Conservation (phyloP, 306 rosid genomes). For the Medicago ruthenica region DNA sequence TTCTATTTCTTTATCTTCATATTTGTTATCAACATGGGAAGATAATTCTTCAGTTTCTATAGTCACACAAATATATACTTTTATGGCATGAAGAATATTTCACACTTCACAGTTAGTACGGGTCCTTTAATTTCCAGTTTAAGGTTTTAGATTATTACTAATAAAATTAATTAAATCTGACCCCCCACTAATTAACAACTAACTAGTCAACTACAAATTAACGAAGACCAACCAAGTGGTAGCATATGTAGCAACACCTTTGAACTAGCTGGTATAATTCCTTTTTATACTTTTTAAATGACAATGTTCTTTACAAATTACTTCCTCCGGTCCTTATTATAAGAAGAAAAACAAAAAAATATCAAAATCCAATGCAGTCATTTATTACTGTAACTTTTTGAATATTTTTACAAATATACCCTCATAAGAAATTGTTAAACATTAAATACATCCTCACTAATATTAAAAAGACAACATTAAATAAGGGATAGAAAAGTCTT, state of each 20-base stretch:
- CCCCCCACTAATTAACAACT: no score
- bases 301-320: neutral
- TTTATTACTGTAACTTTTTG: no score
- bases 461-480: no score
- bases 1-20: conserved; percentile 49
- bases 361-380: no score
- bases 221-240: neutral
- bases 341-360: no score
- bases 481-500: no score
- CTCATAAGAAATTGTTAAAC: no score
- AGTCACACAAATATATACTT: conserved; percentile 37
- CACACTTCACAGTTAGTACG: neutral
- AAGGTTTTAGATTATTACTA: neutral
- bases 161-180: no score
- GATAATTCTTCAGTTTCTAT: conserved; percentile 39
- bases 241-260: no score
- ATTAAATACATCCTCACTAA: no score
- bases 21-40: neutral
- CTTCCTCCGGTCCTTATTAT: no score
- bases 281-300: neutral
- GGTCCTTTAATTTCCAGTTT: neutral
- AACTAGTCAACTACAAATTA: neutral
- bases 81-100: neutral
- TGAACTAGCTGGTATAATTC: neutral
- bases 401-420: no score